Base-by-base conservation (phyloP, 768 basidiomycete genomes). In the Mycena capillaripes region DNA sequence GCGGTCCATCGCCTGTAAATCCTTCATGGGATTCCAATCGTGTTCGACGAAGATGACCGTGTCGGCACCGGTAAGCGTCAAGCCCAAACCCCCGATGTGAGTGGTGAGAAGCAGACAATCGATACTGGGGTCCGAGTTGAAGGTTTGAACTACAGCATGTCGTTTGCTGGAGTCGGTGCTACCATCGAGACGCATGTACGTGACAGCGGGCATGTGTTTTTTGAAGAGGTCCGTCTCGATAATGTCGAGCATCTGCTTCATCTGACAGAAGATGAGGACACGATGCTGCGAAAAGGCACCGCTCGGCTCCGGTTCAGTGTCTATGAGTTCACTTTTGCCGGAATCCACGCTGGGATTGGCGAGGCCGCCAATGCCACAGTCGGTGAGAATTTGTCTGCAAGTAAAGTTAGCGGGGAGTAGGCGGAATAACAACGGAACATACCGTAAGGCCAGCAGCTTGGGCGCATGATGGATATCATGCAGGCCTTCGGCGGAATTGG, bases 21-120 rank as follows among this genome's bases (percentile, higher is more conserved):
- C 98, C 81, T 99, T 99, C 97, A 97, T 98, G 9, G 98, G 98
- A 81, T 99, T 99, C 98, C 98, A 99, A 81, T 99, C 98, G 77
- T 99, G 98, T 80, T 99, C 98, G 62, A 99, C 96, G 77, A 99
- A 99, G 74, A 99, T 98, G 69, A 99, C 98, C 0, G 98, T 99
- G 80, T 99, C 98, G 9, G 98, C 98, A 25, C 98, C 97, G 0
- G 98, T 99, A 74, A 99, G 84, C 23, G 97, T 99, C 79, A 99
- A 84, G 9, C 98, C 98, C 30, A 99, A 85, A 3, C 98, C 98
- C 67, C 98, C 98, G 53, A 99, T 97, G 76, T 97, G 96, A 0
- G 98, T 99, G 1, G 98, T 99, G 67, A 99, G 87, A 12, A 99
- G 86, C 21, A 99, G 87, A 73, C 96, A 97, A 81, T 99, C 98